phyloP scores from a whole-genome alignment of 805 yeast genomes.

The Lachancea waltii region DNA sequence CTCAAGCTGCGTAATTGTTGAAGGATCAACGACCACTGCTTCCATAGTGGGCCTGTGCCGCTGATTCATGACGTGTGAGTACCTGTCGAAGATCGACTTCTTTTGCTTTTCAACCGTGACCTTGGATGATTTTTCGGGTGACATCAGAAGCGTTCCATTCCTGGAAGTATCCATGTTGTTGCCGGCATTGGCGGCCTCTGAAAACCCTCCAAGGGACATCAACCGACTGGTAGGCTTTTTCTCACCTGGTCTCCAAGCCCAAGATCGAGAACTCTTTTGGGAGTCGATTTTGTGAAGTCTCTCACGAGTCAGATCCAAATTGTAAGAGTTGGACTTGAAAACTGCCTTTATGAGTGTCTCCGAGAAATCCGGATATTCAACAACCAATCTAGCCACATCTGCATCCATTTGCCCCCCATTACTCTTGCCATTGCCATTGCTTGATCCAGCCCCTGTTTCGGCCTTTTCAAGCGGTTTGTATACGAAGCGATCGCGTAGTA shows the following conservation, averaged over 20 bases:
- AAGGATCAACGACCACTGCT: constrained; percentile 12
- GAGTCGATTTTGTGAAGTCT: constrained; percentile 25
- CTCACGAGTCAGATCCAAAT: constrained; percentile 31
- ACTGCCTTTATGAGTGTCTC: constrained; percentile 34
- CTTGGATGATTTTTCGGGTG: constrained; percentile 28
- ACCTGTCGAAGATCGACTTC: constrained; percentile 34
- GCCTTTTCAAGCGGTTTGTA: constrained; percentile 27
- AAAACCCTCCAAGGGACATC: constrained; percentile 6
- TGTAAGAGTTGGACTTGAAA: constrained; percentile 34
- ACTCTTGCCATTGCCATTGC: not conserved
- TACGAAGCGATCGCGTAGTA: constrained; percentile 39
- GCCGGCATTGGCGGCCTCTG: constrained; percentile 3
- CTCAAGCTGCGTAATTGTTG: constrained; percentile 8
- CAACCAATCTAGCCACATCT: constrained; percentile 11
- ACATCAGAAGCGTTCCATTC: constrained; percentile 1
- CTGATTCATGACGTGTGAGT: constrained; percentile 27
- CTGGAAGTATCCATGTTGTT: not conserved
- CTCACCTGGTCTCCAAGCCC: constrained; percentile 18
- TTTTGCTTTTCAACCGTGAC: constrained; percentile 33
- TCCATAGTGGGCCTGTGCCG: constrained; percentile 14
- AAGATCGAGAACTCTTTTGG: constrained; percentile 9
- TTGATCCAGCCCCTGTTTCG: not conserved
- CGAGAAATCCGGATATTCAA: constrained; percentile 32
- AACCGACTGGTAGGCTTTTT: constrained; percentile 21
- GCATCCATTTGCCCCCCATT: constrained; percentile 1